Evolutionary conservation across 164 flowering plant genomes (phyloP).

Genomic region (Dillenia suffruticosa): DNA sequence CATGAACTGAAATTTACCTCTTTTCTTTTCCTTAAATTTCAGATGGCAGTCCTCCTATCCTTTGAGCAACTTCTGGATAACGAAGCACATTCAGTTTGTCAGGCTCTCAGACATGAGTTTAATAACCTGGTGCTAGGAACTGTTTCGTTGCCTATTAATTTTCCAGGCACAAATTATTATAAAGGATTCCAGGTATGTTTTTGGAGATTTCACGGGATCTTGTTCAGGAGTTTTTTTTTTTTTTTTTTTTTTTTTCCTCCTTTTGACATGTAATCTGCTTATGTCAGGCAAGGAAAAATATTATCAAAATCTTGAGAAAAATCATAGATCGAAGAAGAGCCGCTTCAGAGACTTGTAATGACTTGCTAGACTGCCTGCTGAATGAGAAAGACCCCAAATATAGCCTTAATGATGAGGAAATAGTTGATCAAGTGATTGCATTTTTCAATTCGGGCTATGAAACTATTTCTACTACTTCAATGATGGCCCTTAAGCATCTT

Average conservation of each 20-base stretch:
- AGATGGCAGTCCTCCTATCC: constrained; percentile 91
- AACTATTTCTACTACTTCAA: constrained; percentile 67
- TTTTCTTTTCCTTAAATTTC: constrained; percentile 10
- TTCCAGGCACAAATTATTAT: constrained; percentile 83
- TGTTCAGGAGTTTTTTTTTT: too few species aligned
- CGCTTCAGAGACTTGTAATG: constrained; percentile 23
- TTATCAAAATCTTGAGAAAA: constrained; percentile 28
- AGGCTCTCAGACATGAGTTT: constrained; percentile 71
- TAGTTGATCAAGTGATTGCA: constrained; percentile 58
- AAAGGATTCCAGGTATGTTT: constrained; percentile 62
- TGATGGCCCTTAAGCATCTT: constrained; percentile 74
- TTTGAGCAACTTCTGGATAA: constrained; percentile 69
- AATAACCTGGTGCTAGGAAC: constrained; percentile 83
- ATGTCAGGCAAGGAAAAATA: constrained; percentile 51
- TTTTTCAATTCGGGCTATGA: constrained; percentile 69
- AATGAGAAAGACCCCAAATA: constrained; percentile 35
- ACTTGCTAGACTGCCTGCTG: constrained; percentile 52
- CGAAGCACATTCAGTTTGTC: constrained; percentile 38
- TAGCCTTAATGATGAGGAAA: constrained; percentile 50
- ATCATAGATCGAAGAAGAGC: constrained; percentile 53
- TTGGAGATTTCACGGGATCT: constrained; percentile 1
- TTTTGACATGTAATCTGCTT: not conserved
- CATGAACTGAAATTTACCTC: not conserved
- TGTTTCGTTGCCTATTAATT: constrained; percentile 81
- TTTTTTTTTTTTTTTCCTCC: not conserved